phyloP scores from a whole-genome alignment of 768 basidiomycete genomes.

The Cytidiella melzeri region DNA sequence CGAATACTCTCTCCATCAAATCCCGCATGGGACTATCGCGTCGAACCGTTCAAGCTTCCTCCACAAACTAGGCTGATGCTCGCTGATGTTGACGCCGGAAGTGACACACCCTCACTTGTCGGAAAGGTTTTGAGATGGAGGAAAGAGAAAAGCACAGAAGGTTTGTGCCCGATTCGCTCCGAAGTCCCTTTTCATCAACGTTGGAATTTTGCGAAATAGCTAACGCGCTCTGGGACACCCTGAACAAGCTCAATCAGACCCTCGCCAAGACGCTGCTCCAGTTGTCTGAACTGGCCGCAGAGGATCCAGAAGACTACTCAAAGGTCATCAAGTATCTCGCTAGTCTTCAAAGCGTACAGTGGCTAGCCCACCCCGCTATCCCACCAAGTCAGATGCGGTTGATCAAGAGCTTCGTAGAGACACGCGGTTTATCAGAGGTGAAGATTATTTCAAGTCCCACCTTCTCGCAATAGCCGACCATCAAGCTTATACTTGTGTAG shows the following conservation, averaged over 20 bases:
- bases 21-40: constrained; percentile 64
- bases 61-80: constrained; percentile 79
- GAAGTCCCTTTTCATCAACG: constrained; percentile 7
- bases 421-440: constrained; percentile 55
- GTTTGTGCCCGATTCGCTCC: constrained; percentile 25
- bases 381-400: constrained; percentile 37
- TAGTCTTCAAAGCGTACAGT: constrained; percentile 45
- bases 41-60: constrained; percentile 74
- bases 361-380: constrained; percentile 46
- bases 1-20: constrained; percentile 61
- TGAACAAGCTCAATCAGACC: constrained; percentile 57
- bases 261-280: constrained; percentile 46
- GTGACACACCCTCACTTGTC: constrained; percentile 91
- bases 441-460: constrained; percentile 11
- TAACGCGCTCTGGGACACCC: constrained; percentile 54
- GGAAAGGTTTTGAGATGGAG: constrained; percentile 90
- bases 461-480: background rate
- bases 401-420: constrained; percentile 51
- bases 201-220: constrained; percentile 33
- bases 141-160: constrained; percentile 51
- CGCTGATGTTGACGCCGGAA: constrained; percentile 94
- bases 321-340: constrained; percentile 59
- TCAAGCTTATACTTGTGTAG: constrained; percentile 30
- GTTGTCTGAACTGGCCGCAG: constrained; percentile 43
- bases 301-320: constrained; percentile 45